Base-by-base conservation (phyloP, 2,329 filamentous ascomycete species). In the Aspergillus proliferans region DNA sequence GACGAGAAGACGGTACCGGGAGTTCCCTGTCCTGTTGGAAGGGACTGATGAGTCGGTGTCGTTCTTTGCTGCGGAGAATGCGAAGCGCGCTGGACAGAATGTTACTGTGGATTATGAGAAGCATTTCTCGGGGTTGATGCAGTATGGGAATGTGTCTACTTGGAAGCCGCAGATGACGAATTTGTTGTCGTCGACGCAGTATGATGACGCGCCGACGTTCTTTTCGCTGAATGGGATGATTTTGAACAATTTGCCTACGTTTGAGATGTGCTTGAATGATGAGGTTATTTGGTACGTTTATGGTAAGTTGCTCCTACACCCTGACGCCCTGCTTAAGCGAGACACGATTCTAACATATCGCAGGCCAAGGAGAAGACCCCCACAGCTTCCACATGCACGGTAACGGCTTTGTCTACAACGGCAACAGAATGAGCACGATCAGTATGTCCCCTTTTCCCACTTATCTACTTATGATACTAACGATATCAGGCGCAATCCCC, bases 331-430 rank as follows among this genome's bases (percentile, higher is more conserved):
- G 43, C 3, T 33, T 19, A 24, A 15, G 4, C 10, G 18, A 21
- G 12, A 34, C 7, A 3, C 3, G 4, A 6, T 6, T 6, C 18
- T 34, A 8, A 45, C 26, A 33, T 8, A 34, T 9, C 10, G 9
- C 15, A 45, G 43, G 22, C 15, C 43, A 45, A 10, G 57, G 60
- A 8, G 58, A 55, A 19, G 57, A 53, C 12, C 55, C 52, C 14
- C 61, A 65, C 42, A 58, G 61, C 18, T 61, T 63, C 47, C 61
- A 66, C 41, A 52, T 62, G 52, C 62, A 64, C 43, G 63, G 63
- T 8, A 58, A 62, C 46, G 51, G 55, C 26, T 52, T 63, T 45
- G 24, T 41, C 38, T 51, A 61, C 45, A 45, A 54, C 8, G 52
- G 54, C 7, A 49, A 34, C 18, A 56, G 24, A 10, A 18, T 26